Base-by-base conservation (phyloP, 176 grass and related monocot genomes). In the Panicum miliaceum region DNA sequence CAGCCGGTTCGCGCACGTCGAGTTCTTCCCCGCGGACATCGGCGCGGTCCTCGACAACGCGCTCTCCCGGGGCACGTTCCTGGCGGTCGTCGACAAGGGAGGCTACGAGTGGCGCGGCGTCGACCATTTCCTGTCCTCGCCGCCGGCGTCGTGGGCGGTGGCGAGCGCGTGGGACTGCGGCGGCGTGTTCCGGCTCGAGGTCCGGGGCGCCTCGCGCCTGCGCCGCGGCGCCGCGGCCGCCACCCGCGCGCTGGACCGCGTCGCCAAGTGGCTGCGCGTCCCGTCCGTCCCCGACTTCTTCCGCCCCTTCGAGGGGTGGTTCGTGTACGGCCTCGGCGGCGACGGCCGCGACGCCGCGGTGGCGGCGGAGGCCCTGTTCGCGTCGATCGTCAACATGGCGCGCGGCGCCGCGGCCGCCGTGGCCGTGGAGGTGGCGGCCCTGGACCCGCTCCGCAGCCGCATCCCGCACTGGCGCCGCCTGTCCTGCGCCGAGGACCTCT, bases 11-110 rank as follows among this genome's bases (percentile, higher is more conserved):
- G 40, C 85, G 1, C 53, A 80, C 77, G 78, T 90, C 4, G 96
- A 99, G 80, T 92, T 99, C 88, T 96, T 94, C 83, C 96, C 96
- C 14, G 73, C 51, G 3, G 96, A 99, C 89, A 90, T 99, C 81
- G 91, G 88, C 64, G 90, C 62, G 73, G 81, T 99, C 64, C 91
- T 99, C 16, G 19, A 16, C 34, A 95, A 99, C 88, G 50, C 53
- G 42, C 91, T 94, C 74, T 90, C 96, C 8, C 50, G 85, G 37
- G 91, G 84, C 77, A 99, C 96, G 52, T 88, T 92, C 79, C 80
- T 99, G 2, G 87, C 96, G 4, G 76, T 92, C 59, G 74, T 75
- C 22, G 71, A 61, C 13, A 53, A 38, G 4, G 68, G 20, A 0
- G 64, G 60, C 0, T 90, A 57, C 57, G 16, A 56, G 73, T 99